Conservation (phyloP, 805 yeast species). For the Candida tibetensis region DNA sequence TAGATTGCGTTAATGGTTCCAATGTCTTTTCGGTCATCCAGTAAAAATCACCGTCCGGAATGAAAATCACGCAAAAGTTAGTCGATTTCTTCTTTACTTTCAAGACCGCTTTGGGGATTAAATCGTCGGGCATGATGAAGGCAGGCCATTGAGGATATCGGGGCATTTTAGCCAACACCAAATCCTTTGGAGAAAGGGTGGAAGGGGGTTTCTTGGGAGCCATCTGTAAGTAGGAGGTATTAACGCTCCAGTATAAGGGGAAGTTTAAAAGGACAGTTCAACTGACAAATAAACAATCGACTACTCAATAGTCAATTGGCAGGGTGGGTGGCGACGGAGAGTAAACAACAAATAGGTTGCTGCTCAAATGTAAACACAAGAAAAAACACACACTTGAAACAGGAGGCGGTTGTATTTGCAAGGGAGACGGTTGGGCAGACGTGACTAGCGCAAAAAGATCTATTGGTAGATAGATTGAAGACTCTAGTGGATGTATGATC, state of each 20-base stretch:
- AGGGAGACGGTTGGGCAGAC: too few relatives aligned
- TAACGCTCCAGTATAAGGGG: too few relatives aligned
- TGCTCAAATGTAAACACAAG: background rate
- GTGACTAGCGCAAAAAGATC: too few relatives aligned
- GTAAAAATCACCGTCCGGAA: conserved; percentile 45
- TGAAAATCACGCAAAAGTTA: conserved; percentile 41
- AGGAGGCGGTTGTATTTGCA: too few relatives aligned
- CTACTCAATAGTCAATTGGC: too few relatives aligned
- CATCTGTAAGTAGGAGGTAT: conserved; percentile 19
- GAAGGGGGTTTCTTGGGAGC: conserved; percentile 28
- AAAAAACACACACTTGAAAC: too few relatives aligned
- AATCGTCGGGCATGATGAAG: conserved; percentile 40
- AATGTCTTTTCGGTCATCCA: conserved; percentile 43
- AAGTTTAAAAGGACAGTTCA: too few relatives aligned
- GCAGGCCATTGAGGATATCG: conserved; percentile 52
- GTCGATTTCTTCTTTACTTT: conserved; percentile 36
- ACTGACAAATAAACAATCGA: too few relatives aligned
- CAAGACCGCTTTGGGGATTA: conserved; percentile 35
- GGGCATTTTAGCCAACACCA: conserved; percentile 45
- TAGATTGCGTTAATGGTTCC: conserved; percentile 29
- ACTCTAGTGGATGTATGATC: too few relatives aligned
- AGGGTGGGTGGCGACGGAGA: too few relatives aligned
- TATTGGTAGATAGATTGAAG: too few relatives aligned
- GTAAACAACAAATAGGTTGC: background rate
- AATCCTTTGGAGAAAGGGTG: conserved; percentile 29